Evolutionary conservation across 306 rosid genomes (phyloP), one percentile per base, ranked within the genome.

Genomic region (Begonia peltatifolia): DNA sequence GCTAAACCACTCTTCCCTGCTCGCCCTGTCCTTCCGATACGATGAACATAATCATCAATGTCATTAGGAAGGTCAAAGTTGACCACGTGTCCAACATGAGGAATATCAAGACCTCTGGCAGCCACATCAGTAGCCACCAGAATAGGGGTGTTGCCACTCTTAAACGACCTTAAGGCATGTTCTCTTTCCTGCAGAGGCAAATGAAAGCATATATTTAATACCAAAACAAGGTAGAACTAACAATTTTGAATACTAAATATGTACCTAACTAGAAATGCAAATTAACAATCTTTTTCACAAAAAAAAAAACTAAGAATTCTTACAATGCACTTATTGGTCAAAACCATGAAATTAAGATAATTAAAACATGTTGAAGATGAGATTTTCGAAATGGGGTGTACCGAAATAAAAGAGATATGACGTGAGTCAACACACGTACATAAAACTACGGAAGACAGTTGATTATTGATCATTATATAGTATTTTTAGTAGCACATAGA

Each of bases 111-210:
- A 58, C 95, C 95, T 56, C 95, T 87, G 10, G 95, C 95, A 42
- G 95, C 95, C 58, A 86, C 95, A 67, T 86, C 95, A 51, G 95
- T 86, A 46, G 95, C 95, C 41, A 86, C 95, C 83, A 86, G 71
- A 50, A 86, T 86, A 3, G 95, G 95, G 25, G 87, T 79, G 53
- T 79, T 77, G 23, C 95, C 95, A 60, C 88, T 86, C 71, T 83
- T 79, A 67, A 86, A 86, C 16, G 88, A 79, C 73, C 82, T 77
- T 61, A 87, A 71, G 42, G 95, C 93, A 2, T 49, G 65, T 63
- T 87, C 93, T 60, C 93, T 82, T 79, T 86, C 95, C 95, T 87
- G 84, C 73, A 77, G 25, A 46, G 20, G n/a, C n/a, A 52, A 44
- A 44, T 9, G 6, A 44, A 11, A 44, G n/a, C 47, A 13, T 44